phyloP scores from a whole-genome alignment of 2,329 filamentous ascomycete genomes.

The Aspergillus sclerotialis region DNA sequence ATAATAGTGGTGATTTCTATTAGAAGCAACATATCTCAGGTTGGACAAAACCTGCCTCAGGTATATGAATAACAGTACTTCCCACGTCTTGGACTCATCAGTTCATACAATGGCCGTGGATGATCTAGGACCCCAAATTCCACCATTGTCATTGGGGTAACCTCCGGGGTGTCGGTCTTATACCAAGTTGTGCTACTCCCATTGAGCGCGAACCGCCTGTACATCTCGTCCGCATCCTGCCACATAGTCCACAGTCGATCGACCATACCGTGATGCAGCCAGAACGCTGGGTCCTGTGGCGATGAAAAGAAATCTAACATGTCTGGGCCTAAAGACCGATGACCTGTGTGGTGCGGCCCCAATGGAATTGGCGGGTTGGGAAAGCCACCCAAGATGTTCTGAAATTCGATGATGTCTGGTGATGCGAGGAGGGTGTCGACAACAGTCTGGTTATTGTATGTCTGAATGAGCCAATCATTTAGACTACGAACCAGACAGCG shows the following conservation, averaged over 20 bases:
- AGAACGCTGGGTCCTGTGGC: constrained; percentile 41
- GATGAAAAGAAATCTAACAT: constrained; percentile 40
- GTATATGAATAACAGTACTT: constrained; percentile 13
- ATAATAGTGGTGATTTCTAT: too few species aligned
- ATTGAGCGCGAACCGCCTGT: constrained; percentile 10
- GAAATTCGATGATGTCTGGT: constrained; percentile 25
- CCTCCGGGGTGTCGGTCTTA: constrained; percentile 6
- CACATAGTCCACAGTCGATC: constrained; percentile 43
- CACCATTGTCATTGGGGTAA: constrained; percentile 11
- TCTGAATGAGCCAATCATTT: constrained; percentile 18
- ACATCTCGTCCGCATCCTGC: constrained; percentile 24
- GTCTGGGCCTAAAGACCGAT: constrained; percentile 39
- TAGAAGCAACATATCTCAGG: too few species aligned
- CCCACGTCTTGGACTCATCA: constrained; percentile 11
- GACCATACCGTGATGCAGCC: constrained; percentile 41
- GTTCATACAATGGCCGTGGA: constrained; percentile 8
- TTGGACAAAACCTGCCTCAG: too few species aligned
- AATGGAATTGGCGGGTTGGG: constrained; percentile 30
- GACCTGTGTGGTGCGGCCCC: constrained; percentile 41
- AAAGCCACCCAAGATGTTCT: constrained; percentile 10
- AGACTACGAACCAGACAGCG: constrained; percentile 21
- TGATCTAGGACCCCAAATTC: constrained; percentile 13
- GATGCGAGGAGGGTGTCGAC: constrained; percentile 10
- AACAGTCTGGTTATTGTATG: constrained; percentile 12
- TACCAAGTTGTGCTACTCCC: constrained; percentile 13